Evolutionary conservation across 192 early-diverging fungal genomes (phyloP), one percentile per base, ranked within the genome.

Genomic region (Jimgerdemannia lactiflua): DNA sequence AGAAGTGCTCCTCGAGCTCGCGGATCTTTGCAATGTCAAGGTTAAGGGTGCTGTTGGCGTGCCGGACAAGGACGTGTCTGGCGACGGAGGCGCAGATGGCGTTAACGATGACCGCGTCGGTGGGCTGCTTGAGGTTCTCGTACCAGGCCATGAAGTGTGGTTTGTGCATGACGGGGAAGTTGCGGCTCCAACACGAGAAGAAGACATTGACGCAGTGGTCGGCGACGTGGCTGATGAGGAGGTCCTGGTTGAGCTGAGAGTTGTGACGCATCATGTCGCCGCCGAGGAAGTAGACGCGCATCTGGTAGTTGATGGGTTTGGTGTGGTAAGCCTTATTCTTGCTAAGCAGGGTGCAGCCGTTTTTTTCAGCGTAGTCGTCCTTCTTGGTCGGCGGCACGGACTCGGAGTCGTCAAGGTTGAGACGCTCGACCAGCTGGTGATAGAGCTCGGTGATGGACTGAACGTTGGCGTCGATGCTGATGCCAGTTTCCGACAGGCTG

Each of bases 121-220:
- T 67, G 20, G 80, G 76, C 4, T 74, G 18, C 65, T 71, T 41
- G 19, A 69, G 39, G 4, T 65, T 64, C 11, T 59, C 20, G 17
- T 82, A 76, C 71, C 74, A 78, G 29, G 66, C 19, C 77, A 78
- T 82, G 43, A 82, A 82, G 42, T 78, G 70, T 19, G 66, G 59
- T 67, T 75, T 78, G 74, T 75, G 71, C 11, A 82, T 69, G 29
- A 82, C 71, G 3, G 74, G 74, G 3, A 69, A 67, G 44, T 78
- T 78, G 9, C 77, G 73, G 44, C 75, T 71, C 80, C 80, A 82
- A 42, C 80, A 82, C n/a, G 70, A 64, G 66, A 82, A 75, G 74
- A 72, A 78, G 39, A 77, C 74, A 11, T 82, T 64, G 11, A 82
- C 66, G 63, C 80, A 82, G 9, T 70, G 74, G 63, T 82, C 80